Conservation (phyloP, 495 filamentous ascomycete genomes). For the Xylaria telfairii region DNA sequence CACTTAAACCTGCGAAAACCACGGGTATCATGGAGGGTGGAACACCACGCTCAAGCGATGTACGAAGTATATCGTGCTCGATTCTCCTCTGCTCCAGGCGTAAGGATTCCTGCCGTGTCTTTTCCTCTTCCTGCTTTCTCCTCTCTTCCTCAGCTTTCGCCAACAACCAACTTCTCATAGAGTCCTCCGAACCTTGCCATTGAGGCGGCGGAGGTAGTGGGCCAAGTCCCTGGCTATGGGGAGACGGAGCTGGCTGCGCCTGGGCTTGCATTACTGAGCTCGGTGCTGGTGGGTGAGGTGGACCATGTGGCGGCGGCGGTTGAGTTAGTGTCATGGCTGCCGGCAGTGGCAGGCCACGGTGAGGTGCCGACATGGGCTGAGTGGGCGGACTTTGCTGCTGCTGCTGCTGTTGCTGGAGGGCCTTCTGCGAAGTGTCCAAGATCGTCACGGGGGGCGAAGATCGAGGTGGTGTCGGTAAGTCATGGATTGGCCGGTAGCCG, state of each 20-base stretch:
- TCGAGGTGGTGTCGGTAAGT: constrained; percentile 68
- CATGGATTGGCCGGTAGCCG: constrained; percentile 72
- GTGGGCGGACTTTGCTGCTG: constrained; percentile 50
- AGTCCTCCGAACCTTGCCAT: constrained; percentile 78
- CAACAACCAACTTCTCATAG: constrained; percentile 80
- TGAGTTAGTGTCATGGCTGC: constrained; percentile 71
- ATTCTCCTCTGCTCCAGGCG: constrained; percentile 81
- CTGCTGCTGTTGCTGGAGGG: constrained; percentile 44
- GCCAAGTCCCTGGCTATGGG: constrained; percentile 52
- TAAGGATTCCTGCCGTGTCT: constrained; percentile 78
- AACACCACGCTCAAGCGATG: constrained; percentile 79
- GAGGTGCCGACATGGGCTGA: constrained; percentile 71
- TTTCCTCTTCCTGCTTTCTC: constrained; percentile 86
- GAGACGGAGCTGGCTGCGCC: constrained; percentile 40
- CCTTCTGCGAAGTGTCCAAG: constrained; percentile 55
- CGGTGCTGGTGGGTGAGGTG: constrained; percentile 46
- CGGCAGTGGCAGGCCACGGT: constrained; percentile 77
- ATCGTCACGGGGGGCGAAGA: constrained; percentile 63
- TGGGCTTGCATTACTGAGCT: constrained; percentile 43
- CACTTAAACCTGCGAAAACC: constrained; percentile 84
- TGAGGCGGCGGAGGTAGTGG: constrained; percentile 72
- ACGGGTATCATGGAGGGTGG: constrained; percentile 87
- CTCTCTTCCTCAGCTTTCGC: constrained; percentile 87
- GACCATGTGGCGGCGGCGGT: constrained; percentile 44
- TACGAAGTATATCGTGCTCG: constrained; percentile 83